Conservation (phyloP, 2,329 filamentous ascomycete species). For the Clonostachys solani region DNA sequence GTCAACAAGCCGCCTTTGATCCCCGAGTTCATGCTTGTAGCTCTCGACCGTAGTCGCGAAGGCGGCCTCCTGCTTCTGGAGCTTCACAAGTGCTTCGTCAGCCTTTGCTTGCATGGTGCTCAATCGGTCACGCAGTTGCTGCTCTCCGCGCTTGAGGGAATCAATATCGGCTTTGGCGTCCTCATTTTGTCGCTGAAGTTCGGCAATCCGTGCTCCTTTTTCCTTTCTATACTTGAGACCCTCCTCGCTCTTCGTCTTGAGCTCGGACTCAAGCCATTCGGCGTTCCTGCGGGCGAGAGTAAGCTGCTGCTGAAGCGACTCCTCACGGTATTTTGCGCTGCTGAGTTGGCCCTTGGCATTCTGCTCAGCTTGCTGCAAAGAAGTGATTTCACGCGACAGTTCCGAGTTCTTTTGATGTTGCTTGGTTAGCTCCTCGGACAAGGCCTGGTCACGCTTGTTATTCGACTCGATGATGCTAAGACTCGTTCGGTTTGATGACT, state of each 20-base stretch:
- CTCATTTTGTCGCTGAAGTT: slow-evolving; percentile 84
- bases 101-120: slow-evolving; percentile 82
- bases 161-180: slow-evolving; percentile 77
- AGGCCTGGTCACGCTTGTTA: slow-evolving; percentile 76
- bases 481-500: slow-evolving; percentile 89
- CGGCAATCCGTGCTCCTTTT: slow-evolving; percentile 83
- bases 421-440: slow-evolving; percentile 80
- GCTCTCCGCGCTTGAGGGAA: slow-evolving; percentile 73
- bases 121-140: slow-evolving; percentile 73
- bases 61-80: slow-evolving; percentile 82
- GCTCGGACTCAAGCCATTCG: slow-evolving; percentile 88
- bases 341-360: slow-evolving; percentile 74
- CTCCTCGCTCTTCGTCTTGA: slow-evolving; percentile 86
- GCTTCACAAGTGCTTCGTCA: slow-evolving; percentile 75
- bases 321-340: slow-evolving; percentile 84
- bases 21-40: slow-evolving; percentile 82
- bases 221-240: slow-evolving; percentile 90
- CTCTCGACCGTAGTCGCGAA: slow-evolving; percentile 79
- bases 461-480: slow-evolving; percentile 87
- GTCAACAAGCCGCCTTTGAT: slow-evolving; percentile 74
- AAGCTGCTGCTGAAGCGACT: slow-evolving; percentile 84
- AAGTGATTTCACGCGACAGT: slow-evolving; percentile 75
- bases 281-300: slow-evolving; percentile 84
- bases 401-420: slow-evolving; percentile 87
- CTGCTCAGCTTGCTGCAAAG: slow-evolving; percentile 80